Conservation (phyloP, 768 basidiomycete species). For the Lactifluus hygrophoroides region DNA sequence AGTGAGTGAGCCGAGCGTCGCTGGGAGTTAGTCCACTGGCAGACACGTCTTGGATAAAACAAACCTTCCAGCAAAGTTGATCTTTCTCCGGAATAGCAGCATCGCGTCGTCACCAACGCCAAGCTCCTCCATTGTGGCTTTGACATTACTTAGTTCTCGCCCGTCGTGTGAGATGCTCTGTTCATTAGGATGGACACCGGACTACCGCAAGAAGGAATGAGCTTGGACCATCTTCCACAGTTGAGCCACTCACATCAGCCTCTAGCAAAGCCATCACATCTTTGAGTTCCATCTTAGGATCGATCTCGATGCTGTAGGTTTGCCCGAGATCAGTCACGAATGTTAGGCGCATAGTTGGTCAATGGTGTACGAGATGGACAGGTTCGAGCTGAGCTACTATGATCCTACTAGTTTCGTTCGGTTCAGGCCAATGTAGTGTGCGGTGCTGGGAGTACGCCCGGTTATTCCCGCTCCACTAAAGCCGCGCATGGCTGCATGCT, state of each 20-base stretch:
- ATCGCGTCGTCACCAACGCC: constrained; percentile 59
- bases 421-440: too few relatives aligned
- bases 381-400: too few relatives aligned
- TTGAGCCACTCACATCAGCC: constrained; percentile 65
- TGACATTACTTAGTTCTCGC: constrained; percentile 54
- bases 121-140: constrained; percentile 56
- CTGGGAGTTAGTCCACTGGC: too few relatives aligned
- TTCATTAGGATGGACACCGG: constrained; percentile 59
- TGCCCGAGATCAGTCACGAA: constrained; percentile 63
- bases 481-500: too few relatives aligned
- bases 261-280: constrained; percentile 92
- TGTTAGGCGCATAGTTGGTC: constrained; percentile 52
- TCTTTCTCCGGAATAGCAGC: constrained; percentile 59
- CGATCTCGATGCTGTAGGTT: constrained; percentile 68
- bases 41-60: constrained; percentile 11
- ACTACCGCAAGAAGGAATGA: constrained; percentile 36
- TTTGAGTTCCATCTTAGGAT: constrained; percentile 84
- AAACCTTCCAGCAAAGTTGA: constrained; percentile 38
- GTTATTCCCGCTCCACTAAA: too few relatives aligned
- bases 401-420: too few relatives aligned
- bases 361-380: background rate
- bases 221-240: background rate
- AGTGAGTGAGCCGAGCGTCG: too few relatives aligned
- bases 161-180: constrained; percentile 67
- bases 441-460: too few relatives aligned